These are phyloP conservation scores for Diaporthe eres DNA, from an alignment of 2,329 filamentous ascomycete species.

Conservation along the genomic window DNA sequence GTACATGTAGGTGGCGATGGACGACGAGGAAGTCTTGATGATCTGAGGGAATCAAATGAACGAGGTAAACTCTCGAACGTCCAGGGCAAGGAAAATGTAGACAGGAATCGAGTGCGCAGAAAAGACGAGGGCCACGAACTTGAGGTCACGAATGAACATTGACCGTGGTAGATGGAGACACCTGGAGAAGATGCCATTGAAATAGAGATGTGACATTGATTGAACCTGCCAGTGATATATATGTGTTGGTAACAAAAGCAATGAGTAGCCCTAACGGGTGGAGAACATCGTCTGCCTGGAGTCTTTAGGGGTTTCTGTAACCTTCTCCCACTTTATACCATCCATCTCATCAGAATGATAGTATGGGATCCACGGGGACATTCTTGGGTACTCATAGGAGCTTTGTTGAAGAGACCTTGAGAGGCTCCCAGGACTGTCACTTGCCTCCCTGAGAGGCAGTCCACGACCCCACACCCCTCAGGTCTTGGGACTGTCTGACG, in stretches of 20 bases:
- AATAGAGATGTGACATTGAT: background rate
- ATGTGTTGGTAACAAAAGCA: background rate
- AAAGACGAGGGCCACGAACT: too few relatives aligned
- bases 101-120: background rate
- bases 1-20: background rate
- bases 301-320: too few relatives aligned
- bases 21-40: background rate
- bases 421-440: too few relatives aligned
- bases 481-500: background rate
- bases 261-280: background rate
- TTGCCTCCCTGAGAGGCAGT: background rate
- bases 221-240: background rate
- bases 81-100: background rate
- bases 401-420: too few relatives aligned
- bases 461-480: conserved; percentile 1
- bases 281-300: background rate
- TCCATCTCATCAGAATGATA: too few relatives aligned
- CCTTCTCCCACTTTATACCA: too few relatives aligned
- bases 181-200: background rate
- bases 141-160: background rate
- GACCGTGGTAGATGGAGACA: too few relatives aligned
- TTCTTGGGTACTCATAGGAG: too few relatives aligned
- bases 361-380: too few relatives aligned
- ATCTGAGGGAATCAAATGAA: background rate
- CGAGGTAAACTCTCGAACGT: background rate